Evolutionary conservation across 768 basidiomycete genomes (phyloP), one percentile per base, ranked within the genome.

Genomic region (Tricholoma hemisulphureum): DNA sequence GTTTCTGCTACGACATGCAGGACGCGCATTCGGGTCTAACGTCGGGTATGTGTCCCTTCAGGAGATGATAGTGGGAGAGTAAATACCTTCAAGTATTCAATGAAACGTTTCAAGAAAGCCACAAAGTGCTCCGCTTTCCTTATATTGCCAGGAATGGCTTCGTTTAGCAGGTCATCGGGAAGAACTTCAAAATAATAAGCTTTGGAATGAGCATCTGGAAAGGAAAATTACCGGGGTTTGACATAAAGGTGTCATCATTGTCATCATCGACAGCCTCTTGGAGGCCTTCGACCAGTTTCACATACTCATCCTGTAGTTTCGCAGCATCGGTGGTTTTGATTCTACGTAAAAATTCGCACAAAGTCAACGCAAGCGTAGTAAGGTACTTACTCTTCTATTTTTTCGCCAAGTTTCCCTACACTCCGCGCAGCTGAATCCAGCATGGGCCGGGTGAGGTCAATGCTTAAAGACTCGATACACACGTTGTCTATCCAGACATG

Each of bases 41-140:
- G 24, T 3, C 26, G 16, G 13, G 24, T 55, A 9, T 39, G 20
- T 48, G 45, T 31, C 18, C 24, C 29, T 6, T 5, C 5, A 41
- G n/a, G n/a, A 39, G 39, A 26, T 18, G 23, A 52, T 24, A 61
- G 58, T 3, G 26, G 20, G 55, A 34, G 18, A 21, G 43, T 20
- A 37, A 29, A 20, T 51, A 94, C 96, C 83, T 98, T 99, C 53
- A 99, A 82, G 72, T 99, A 99, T 75, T 99, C 97, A 23, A 99
- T 94, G 67, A 99, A 97, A 53, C 97, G 87, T 73, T 96, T 98
- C 60, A 99, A 74, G 75, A 99, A 99, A 0, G 97, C 96, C 14
- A 98, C 93, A 65, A 99, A 99, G 74, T 99, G 97, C 68, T 99
- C 97, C 0, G 97, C 97, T 71, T 98, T 97, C 46, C 97, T 83